Base-by-base conservation (phyloP, 2,329 filamentous ascomycete species). In the Penicillium sp. region DNA sequence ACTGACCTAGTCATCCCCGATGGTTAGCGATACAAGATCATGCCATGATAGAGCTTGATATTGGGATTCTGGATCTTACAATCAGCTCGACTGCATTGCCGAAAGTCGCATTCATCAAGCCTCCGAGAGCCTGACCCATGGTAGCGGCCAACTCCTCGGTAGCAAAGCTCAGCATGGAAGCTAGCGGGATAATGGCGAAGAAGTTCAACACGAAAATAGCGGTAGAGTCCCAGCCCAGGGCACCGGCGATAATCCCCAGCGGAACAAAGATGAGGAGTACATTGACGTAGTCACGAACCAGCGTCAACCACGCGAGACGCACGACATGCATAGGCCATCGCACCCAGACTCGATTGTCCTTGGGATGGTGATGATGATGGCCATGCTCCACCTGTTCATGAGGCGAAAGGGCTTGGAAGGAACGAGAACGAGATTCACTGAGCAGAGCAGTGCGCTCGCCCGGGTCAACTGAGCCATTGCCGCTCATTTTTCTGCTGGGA, bases 51-150 rank as follows among this genome's bases (percentile, higher is more conserved):
- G 18, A 21, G 3, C 18, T 21, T 21, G 18, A 21, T 26, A 29
- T 10, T 8, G 28, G 28, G 4, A 21, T 6, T 28, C 88, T 75
- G 89, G 71, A 85, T 54, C 90, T 77, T 94, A 84, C 83, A 71
- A 86, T 86, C 56, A 86, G 70, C 64, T 86, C 83, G 23, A 86
- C 84, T 1, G 84, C 83, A 73, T 86, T 86, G 51, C 83, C 83
- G 69, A 86, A 86, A 0, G 84, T 85, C 26, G 83, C 84, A 71
- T 86, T 86, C 76, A 86, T 78, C 66, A 86, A 63, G 13, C 83
- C 83, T 51, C 83, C 83, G 13, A 85, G 65, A 0, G 83, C 84
- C 66, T 85, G 81, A 5, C 83, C 83, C 56, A 86, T 73, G 47
- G 82, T 82, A 5, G 78, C 81, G 4, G 81, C 78, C 55, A 86